Conservation (phyloP, 208 protist species). For the Willaertia magna region DNA sequence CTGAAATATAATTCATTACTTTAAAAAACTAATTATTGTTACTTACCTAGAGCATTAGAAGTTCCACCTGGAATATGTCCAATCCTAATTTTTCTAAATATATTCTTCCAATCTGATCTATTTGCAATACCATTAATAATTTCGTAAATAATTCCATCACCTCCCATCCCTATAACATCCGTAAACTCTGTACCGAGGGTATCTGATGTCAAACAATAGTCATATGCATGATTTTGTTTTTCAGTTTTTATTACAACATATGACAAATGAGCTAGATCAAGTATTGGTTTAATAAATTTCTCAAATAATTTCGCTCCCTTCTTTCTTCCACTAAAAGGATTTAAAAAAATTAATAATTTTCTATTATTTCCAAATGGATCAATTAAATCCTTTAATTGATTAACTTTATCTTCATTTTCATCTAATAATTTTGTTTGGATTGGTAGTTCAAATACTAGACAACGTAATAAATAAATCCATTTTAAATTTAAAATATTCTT, state of each 20-base stretch:
- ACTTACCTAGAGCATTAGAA: background rate
- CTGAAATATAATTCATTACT: no score
- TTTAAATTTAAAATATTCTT: background rate
- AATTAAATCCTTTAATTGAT: background rate
- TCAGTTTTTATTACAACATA: background rate
- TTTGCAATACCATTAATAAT: background rate
- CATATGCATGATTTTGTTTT: background rate
- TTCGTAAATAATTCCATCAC: constrained; percentile 8
- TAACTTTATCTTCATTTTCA: background rate
- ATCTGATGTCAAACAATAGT: background rate
- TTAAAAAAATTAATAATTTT: background rate
- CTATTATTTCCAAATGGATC: background rate
- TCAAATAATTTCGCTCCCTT: background rate
- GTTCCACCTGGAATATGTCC: constrained; percentile 7
- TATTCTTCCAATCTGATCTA: background rate
- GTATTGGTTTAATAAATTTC: background rate
- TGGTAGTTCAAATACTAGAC: background rate
- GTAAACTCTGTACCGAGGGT: background rate
- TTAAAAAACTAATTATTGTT: no score
- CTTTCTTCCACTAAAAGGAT: constrained; percentile 5
- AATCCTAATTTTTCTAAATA: background rate
- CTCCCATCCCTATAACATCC: background rate
- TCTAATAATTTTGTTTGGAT: background rate
- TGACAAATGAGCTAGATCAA: background rate
- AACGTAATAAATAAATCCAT: background rate